phyloP scores from a whole-genome alignment of 176 grass and related monocot species.

The Raddia distichophylla region DNA sequence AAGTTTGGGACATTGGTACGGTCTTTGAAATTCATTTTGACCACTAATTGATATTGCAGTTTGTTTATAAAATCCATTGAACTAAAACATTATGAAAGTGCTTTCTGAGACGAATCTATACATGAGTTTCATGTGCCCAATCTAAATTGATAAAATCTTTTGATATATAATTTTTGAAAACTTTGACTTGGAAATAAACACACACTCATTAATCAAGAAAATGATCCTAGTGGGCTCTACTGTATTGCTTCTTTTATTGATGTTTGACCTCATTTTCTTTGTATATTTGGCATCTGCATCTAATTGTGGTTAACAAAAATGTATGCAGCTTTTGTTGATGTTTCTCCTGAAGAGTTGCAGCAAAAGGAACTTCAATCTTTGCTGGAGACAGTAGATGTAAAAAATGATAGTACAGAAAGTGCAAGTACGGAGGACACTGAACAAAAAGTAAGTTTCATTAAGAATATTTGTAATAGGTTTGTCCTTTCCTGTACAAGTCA shows the following conservation, averaged over 20 bases:
- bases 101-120: too few relatives aligned
- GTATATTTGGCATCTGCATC: slow-evolving; percentile 32
- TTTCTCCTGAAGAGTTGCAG: slow-evolving; percentile 82
- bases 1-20: too few relatives aligned
- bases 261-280: slow-evolving; percentile 16
- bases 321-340: slow-evolving; percentile 92
- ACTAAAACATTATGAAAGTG: too few relatives aligned
- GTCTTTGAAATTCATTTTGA: too few relatives aligned
- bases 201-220: slow-evolving; percentile 1
- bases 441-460: slow-evolving; percentile 54
- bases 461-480: slow-evolving; percentile 25
- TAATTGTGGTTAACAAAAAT: slow-evolving; percentile 23
- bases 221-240: neutral
- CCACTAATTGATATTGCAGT: too few relatives aligned
- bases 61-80: too few relatives aligned
- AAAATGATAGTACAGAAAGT: slow-evolving; percentile 44
- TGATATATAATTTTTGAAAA: too few relatives aligned
- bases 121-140: too few relatives aligned
- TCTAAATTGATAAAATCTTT: too few relatives aligned
- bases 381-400: slow-evolving; percentile 56
- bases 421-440: slow-evolving; percentile 50
- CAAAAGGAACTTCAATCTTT: slow-evolving; percentile 67
- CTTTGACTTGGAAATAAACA: slow-evolving; percentile 1
- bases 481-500: neutral
- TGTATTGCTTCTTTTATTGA: slow-evolving; percentile 1